phyloP scores from a whole-genome alignment of 2,329 filamentous ascomycete species.

The Colletotrichum agaves region DNA sequence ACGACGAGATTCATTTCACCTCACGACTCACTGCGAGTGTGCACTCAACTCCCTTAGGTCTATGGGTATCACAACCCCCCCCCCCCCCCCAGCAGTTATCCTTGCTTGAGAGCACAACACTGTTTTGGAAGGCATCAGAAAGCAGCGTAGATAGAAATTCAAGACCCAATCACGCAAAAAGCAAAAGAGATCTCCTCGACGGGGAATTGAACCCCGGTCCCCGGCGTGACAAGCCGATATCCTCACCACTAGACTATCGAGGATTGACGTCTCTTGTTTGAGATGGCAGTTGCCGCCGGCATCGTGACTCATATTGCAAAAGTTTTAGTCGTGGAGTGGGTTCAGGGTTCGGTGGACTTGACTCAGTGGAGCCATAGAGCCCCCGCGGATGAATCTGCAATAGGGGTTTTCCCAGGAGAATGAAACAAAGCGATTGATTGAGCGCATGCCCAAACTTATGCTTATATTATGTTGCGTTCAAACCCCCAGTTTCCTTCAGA shows the following conservation, averaged over 20 bases:
- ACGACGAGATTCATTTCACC: slow-evolving; percentile 21
- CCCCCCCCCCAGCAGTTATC: slow-evolving; percentile 14
- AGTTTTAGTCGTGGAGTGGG: background rate
- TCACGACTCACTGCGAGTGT: slow-evolving; percentile 23
- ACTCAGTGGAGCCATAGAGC: background rate
- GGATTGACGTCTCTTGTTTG: background rate
- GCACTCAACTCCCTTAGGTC: slow-evolving; percentile 11
- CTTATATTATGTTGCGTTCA: too few relatives aligned
- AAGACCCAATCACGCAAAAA: background rate
- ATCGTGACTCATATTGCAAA: background rate
- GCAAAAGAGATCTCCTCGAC: slow-evolving; percentile 9
- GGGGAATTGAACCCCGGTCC: slow-evolving; percentile 27
- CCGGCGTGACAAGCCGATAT: slow-evolving; percentile 31
- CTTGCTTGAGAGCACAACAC: background rate
- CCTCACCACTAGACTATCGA: slow-evolving; percentile 28
- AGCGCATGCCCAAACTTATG: too few relatives aligned
- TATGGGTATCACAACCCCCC: slow-evolving; percentile 6
- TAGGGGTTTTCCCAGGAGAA: too few relatives aligned
- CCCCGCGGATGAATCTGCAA: background rate
- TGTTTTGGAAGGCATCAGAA: too few relatives aligned
- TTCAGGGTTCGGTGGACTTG: background rate
- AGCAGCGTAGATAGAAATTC: background rate
- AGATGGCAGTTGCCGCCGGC: background rate
- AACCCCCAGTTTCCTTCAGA: too few relatives aligned
- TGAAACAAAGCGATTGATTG: background rate